phyloP scores from a whole-genome alignment of 495 filamentous ascomycete genomes.

The Lophiotrema nucula region DNA sequence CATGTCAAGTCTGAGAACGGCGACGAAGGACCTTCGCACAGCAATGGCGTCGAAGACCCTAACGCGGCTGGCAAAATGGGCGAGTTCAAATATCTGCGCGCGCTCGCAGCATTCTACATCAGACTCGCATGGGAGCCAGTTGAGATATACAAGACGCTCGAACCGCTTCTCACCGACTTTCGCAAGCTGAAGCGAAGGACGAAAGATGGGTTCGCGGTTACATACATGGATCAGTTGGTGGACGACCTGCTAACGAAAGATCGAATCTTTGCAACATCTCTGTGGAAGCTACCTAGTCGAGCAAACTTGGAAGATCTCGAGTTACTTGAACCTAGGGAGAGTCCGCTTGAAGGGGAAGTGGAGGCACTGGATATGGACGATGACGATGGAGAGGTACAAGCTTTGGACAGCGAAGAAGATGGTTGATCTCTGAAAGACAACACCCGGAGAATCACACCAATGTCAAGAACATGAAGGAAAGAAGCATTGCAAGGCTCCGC shows the following conservation, averaged over 20 bases:
- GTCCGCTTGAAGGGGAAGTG: slow-evolving; percentile 76
- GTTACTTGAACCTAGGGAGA: slow-evolving; percentile 78
- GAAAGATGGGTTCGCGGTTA: slow-evolving; percentile 68
- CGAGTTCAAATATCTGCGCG: slow-evolving; percentile 68
- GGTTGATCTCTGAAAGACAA: too few species aligned
- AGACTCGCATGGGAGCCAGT: slow-evolving; percentile 82
- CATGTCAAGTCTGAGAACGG: slow-evolving; percentile 38
- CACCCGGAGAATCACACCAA: too few species aligned
- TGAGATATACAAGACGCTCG: slow-evolving; percentile 75
- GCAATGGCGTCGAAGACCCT: slow-evolving; percentile 7
- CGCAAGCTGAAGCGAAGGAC: slow-evolving; percentile 77
- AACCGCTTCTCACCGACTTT: slow-evolving; percentile 79
- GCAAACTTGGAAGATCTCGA: slow-evolving; percentile 87
- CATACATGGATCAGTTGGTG: slow-evolving; percentile 88
- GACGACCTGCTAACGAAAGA: slow-evolving; percentile 90
- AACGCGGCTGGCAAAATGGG: slow-evolving; percentile 17
- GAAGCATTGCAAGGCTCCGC: too few species aligned
- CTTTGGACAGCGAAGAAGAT: background rate
- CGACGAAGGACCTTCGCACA: slow-evolving; percentile 56
- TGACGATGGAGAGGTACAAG: slow-evolving; percentile 1
- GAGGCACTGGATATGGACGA: slow-evolving; percentile 75
- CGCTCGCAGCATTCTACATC: slow-evolving; percentile 86
- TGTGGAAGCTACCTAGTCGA: slow-evolving; percentile 87
- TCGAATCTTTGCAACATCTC: slow-evolving; percentile 82
- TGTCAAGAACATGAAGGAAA: too few species aligned